Percentiles rank a stretch among this genome's conserved stretches.
Evolutionary conservation across 1,284 basidiomycete genomes (phyloP).

Genomic region (Rhodotorula sp.): DNA sequence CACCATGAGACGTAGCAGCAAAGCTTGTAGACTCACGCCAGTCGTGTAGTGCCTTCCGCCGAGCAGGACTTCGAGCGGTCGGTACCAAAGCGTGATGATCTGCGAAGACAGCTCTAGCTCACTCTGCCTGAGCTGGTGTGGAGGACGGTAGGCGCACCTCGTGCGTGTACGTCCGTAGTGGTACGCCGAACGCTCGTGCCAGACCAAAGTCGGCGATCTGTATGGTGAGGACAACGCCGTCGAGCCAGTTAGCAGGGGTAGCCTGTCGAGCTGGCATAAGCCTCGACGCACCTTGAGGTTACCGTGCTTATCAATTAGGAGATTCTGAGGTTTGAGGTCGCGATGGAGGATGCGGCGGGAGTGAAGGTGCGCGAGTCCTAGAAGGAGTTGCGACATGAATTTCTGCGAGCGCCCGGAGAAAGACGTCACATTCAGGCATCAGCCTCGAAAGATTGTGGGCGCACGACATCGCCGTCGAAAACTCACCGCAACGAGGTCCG

Average conservation of each 20-base stretch:
- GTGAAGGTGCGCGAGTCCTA: conserved; percentile 92
- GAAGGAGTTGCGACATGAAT: conserved; percentile 82
- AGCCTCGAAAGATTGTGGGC: neutral
- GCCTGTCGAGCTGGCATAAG: too few relatives aligned
- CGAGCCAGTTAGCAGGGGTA: neutral
- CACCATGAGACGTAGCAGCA: neutral
- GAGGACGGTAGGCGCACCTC: conserved; percentile 62
- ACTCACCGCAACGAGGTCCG: conserved; percentile 34
- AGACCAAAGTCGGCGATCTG: conserved; percentile 90
- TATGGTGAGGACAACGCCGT: accelerated
- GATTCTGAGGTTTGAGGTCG: conserved; percentile 96
- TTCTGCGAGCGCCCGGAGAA: conserved; percentile 54
- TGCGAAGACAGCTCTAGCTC: conserved; percentile 47
- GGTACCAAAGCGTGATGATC: conserved; percentile 99
- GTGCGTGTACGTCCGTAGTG: conserved; percentile 95
- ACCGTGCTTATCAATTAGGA: conserved; percentile 85
- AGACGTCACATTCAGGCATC: neutral
- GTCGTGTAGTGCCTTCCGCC: conserved; percentile 95
- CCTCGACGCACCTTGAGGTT: conserved; percentile 65
- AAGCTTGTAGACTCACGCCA: conserved; percentile 46
- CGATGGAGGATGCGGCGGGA: conserved; percentile 94
- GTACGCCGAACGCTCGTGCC: conserved; percentile 95
- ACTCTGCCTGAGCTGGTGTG: too few relatives aligned
- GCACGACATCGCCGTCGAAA: neutral
- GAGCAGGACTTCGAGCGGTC: conserved; percentile 92